phyloP scores from a whole-genome alignment of 2,329 filamentous ascomycete genomes.

The Lasiodiplodia hormozganensis region DNA sequence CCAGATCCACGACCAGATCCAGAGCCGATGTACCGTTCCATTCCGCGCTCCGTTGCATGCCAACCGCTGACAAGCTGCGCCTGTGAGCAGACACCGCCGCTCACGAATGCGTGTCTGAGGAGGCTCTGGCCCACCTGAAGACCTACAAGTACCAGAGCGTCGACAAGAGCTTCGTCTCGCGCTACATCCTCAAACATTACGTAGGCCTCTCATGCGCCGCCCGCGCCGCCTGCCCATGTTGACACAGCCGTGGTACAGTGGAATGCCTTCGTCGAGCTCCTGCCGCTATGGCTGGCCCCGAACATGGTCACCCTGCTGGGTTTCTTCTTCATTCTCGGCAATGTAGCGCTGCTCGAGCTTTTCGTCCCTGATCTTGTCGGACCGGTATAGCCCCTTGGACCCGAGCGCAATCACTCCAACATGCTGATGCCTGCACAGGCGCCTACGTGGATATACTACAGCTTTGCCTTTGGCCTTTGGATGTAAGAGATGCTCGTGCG shows the following conservation, averaged over 20 bases:
- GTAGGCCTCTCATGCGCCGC: conserved; percentile 62
- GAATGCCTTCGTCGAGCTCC: conserved; percentile 91
- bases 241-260: conserved; percentile 66
- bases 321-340: conserved; percentile 91
- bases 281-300: conserved; percentile 95
- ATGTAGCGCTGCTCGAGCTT: conserved; percentile 76
- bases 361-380: conserved; percentile 90
- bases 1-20: conserved; percentile 27
- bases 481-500: conserved; percentile 63
- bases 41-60: conserved; percentile 12
- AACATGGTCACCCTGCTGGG: conserved; percentile 97
- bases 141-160: conserved; percentile 97
- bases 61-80: conserved; percentile 21
- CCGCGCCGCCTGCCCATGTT: conserved; percentile 31
- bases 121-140: conserved; percentile 88
- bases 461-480: conserved; percentile 94
- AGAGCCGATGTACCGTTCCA: conserved; percentile 30
- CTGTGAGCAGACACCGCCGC: conserved; percentile 62
- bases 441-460: conserved; percentile 92
- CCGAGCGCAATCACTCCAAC: conserved; percentile 6
- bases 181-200: conserved; percentile 94
- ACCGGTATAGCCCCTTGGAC: conserved; percentile 66
- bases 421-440: conserved; percentile 59
- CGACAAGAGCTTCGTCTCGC: conserved; percentile 91
- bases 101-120: conserved; percentile 79